Conservation (phyloP, 805 yeast species). For the Lachancea kluyveri region DNA sequence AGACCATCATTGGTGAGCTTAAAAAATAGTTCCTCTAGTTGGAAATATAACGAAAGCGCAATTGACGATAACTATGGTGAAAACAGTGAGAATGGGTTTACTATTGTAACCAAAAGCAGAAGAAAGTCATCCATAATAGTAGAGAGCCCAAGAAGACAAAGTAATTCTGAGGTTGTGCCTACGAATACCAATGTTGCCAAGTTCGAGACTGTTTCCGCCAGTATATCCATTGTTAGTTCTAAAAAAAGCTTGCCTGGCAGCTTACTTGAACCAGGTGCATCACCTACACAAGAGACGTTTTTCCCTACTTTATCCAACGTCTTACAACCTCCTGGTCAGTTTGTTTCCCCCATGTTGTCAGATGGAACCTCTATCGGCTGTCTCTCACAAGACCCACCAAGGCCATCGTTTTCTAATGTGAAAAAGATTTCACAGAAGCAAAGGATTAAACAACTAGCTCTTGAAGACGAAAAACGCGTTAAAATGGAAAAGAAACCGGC, state of each 20-base stretch:
- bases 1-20: conserved; percentile 6
- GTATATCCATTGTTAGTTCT: too few relatives aligned
- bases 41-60: conserved; percentile 15
- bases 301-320: too few relatives aligned
- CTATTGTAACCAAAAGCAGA: conserved; percentile 29
- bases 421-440: conserved; percentile 27
- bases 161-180: too few relatives aligned
- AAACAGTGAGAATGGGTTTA: conserved; percentile 29
- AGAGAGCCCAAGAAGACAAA: too few relatives aligned
- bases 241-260: too few relatives aligned
- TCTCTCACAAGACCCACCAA: conserved; percentile 2
- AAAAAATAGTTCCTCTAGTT: not conserved
- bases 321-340: too few relatives aligned
- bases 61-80: conserved; percentile 17
- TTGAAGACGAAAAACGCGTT: conserved; percentile 2
- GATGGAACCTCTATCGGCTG: too few relatives aligned
- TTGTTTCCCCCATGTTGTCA: too few relatives aligned
- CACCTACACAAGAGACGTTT: too few relatives aligned
- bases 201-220: too few relatives aligned
- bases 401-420: not conserved
- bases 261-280: too few relatives aligned
- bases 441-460: conserved; percentile 14
- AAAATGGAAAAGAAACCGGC: conserved; percentile 11
- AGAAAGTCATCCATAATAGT: conserved; percentile 28
- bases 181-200: too few relatives aligned